Percentiles rank a stretch among this genome's conserved stretches.
Conservation (phyloP, 345 rosid species). For the Eucalyptus virginea region DNA sequence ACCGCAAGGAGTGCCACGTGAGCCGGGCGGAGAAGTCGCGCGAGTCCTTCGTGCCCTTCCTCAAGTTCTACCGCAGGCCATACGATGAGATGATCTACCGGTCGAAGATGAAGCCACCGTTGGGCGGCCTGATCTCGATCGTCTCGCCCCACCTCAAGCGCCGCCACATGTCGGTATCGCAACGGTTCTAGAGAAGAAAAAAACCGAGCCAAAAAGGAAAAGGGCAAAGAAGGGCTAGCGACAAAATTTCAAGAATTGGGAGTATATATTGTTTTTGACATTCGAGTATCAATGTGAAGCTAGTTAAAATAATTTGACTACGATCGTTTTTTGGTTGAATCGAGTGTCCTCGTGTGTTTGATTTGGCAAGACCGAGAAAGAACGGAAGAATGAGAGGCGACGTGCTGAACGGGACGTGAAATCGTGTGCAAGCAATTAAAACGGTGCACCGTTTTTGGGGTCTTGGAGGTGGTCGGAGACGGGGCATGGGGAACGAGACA, state of each 20-base stretch:
- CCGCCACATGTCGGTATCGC: slow-evolving; percentile 83
- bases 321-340: background rate
- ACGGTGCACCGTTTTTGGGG: background rate
- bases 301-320: background rate
- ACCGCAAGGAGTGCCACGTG: slow-evolving; percentile 47
- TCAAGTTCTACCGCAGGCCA: slow-evolving; percentile 68
- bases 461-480: background rate
- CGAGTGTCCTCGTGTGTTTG: background rate
- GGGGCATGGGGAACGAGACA: slow-evolving; percentile 22
- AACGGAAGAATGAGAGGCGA: background rate
- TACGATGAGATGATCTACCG: slow-evolving; percentile 90
- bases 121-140: slow-evolving; percentile 83
- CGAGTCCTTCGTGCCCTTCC: slow-evolving; percentile 65
- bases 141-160: slow-evolving; percentile 56
- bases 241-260: background rate
- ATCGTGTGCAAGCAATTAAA: slow-evolving; percentile 16
- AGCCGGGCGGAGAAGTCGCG: slow-evolving; percentile 48
- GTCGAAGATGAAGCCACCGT: slow-evolving; percentile 84
- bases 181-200: slow-evolving; percentile 39
- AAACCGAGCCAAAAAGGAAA: background rate
- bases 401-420: slow-evolving; percentile 67
- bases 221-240: background rate
- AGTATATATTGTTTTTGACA: background rate
- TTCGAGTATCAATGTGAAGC: slow-evolving; percentile 8
- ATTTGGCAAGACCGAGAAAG: background rate